These are phyloP conservation scores for Prunus padus DNA, from an alignment of 306 rosid species.

Conservation along the genomic window DNA sequence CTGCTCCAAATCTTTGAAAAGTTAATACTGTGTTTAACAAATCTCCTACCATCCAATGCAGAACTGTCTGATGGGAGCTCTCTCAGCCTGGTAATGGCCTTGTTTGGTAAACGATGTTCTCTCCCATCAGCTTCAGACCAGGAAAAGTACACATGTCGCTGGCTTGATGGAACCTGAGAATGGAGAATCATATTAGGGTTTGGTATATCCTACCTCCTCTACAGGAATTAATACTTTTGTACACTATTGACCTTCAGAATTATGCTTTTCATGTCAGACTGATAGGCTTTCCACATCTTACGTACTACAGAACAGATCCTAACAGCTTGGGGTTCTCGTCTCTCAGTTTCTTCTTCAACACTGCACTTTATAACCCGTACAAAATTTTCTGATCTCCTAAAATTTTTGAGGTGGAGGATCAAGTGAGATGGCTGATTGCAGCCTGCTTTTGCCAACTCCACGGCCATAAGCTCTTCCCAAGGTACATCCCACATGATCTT, in stretches of 20 bases:
- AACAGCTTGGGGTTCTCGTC: slow-evolving; percentile 77
- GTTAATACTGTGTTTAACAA: slow-evolving; percentile 65
- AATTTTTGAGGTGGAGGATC: slow-evolving; percentile 86
- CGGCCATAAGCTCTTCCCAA: slow-evolving; percentile 91
- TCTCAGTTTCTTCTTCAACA: slow-evolving; percentile 51
- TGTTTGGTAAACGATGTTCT: slow-evolving; percentile 52
- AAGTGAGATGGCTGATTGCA: slow-evolving; percentile 72
- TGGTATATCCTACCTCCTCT: slow-evolving; percentile 16
- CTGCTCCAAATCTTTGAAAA: slow-evolving; percentile 96
- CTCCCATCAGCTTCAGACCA: slow-evolving; percentile 77
- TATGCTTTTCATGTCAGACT: slow-evolving; percentile 63
- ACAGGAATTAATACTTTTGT: slow-evolving; percentile 21
- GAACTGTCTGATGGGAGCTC: slow-evolving; percentile 53
- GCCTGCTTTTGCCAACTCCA: slow-evolving; percentile 88
- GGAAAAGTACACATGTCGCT: slow-evolving; percentile 77
- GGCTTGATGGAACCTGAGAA: slow-evolving; percentile 95
- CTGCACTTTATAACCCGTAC: slow-evolving; percentile 71
- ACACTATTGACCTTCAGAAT: slow-evolving; percentile 57
- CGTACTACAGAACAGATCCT: slow-evolving; percentile 68
- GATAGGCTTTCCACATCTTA: slow-evolving; percentile 76
- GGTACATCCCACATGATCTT: slow-evolving; percentile 94
- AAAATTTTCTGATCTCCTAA: slow-evolving; percentile 79
- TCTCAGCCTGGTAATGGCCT: slow-evolving; percentile 65
- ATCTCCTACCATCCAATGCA: slow-evolving; percentile 57
- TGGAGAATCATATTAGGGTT: slow-evolving; percentile 31